These are phyloP conservation scores for Psilocybe cyanescens DNA, from an alignment of 768 basidiomycete genomes.

Conservation along the genomic window DNA sequence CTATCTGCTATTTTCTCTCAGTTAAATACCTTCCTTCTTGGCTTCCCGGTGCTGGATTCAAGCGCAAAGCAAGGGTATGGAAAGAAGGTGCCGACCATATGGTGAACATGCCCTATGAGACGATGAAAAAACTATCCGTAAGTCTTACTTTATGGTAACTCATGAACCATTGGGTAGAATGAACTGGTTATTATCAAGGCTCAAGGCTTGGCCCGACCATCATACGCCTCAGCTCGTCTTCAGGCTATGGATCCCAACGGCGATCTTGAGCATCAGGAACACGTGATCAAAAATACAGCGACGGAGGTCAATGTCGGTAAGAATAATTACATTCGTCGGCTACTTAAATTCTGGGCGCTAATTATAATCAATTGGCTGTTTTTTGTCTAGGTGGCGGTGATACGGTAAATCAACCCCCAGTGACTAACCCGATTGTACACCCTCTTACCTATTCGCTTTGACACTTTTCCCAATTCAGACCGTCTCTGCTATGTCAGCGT, in stretches of 20 bases:
- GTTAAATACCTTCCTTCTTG: background rate
- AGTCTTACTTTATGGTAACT: background rate
- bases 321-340: background rate
- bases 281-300: background rate
- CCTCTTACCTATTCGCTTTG: background rate
- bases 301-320: constrained; percentile 1
- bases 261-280: constrained; percentile 5
- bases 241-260: constrained; percentile 4
- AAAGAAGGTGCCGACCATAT: background rate
- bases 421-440: too few species aligned
- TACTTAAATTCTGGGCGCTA: background rate
- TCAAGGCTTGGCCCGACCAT: background rate
- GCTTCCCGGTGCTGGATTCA: background rate
- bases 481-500: background rate
- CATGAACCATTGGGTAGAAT: background rate
- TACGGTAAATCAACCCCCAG: background rate
- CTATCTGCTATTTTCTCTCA: background rate
- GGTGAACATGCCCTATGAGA: background rate
- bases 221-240: constrained; percentile 4
- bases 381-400: background rate
- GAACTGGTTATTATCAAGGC: background rate
- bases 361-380: background rate
- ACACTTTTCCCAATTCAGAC: background rate
- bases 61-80: background rate
- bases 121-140: background rate